phyloP scores from a whole-genome alignment of 306 rosid species.

The Malus fusca region DNA sequence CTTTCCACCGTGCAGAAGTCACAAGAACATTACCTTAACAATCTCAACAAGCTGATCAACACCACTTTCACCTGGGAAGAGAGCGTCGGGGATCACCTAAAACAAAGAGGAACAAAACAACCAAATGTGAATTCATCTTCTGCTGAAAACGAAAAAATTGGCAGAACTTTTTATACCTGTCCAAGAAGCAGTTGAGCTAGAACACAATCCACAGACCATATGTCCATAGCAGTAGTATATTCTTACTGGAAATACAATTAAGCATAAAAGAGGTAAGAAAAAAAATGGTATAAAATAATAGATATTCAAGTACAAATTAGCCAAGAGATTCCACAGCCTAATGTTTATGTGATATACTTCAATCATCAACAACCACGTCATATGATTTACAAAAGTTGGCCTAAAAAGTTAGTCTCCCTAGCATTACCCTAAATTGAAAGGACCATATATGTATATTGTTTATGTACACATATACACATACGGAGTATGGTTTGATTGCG shows the following conservation, averaged over 20 bases:
- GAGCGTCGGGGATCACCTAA: constrained; percentile 18
- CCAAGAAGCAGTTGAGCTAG: constrained; percentile 62
- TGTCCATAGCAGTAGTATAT: constrained; percentile 62
- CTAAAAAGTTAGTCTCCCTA: too few species aligned
- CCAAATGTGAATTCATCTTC: neutral
- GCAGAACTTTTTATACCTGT: constrained; percentile 34
- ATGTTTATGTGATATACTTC: constrained; percentile 60
- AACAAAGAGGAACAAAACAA: neutral
- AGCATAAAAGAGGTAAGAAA: neutral
- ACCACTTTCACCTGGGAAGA: constrained; percentile 64
- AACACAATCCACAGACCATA: constrained; percentile 72
- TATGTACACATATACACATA: too few species aligned
- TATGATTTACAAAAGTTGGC: too few species aligned
- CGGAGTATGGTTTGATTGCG: neutral
- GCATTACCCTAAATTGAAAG: too few species aligned
- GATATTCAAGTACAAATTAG: constrained; percentile 37
- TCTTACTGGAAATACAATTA: constrained; percentile 15
- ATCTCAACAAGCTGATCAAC: constrained; percentile 77
- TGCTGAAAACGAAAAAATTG: neutral
- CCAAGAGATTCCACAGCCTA: constrained; percentile 62
- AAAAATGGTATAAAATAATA: neutral
- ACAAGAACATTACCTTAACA: constrained; percentile 40
- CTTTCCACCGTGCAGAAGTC: neutral
- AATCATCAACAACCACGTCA: neutral
- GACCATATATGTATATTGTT: too few species aligned